Evolutionary conservation across 352 stramenopile genomes (phyloP).

Genomic region (Paralagenidium karlingii): DNA sequence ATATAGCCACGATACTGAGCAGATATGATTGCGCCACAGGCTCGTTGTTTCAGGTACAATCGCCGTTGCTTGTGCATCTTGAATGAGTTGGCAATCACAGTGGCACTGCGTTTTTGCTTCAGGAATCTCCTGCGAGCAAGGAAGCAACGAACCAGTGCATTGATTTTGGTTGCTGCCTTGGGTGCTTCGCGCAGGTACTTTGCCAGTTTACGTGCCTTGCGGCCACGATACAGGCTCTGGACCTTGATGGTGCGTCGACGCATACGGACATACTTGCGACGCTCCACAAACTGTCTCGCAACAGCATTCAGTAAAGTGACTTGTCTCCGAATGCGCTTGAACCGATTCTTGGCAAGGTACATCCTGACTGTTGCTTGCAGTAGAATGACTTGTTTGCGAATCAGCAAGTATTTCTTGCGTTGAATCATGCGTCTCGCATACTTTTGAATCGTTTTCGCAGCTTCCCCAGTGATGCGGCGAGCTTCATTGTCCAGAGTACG

Average conservation of each 20-base stretch:
- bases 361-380: constrained; percentile 63
- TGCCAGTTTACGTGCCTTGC: constrained; percentile 47
- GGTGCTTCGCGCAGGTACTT: constrained; percentile 66
- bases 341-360: constrained; percentile 40
- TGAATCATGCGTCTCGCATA: constrained; percentile 51
- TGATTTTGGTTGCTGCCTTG: constrained; percentile 67
- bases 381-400: constrained; percentile 39
- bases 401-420: constrained; percentile 46
- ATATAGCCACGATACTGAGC: constrained; percentile 65
- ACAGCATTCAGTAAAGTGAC: constrained; percentile 61
- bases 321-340: constrained; percentile 30
- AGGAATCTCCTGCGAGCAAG: constrained; percentile 52
- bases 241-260: constrained; percentile 57
- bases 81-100: constrained; percentile 51
- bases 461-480: constrained; percentile 77
- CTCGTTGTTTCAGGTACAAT: constrained; percentile 50
- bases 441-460: constrained; percentile 66
- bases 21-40: constrained; percentile 50
- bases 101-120: constrained; percentile 52
- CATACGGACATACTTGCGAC: constrained; percentile 49
- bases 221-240: constrained; percentile 56
- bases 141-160: constrained; percentile 51
- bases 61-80: constrained; percentile 51
- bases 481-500: constrained; percentile 73
- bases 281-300: constrained; percentile 57